Conservation (phyloP, 495 filamentous ascomycete genomes). For the Poronia punctata region DNA sequence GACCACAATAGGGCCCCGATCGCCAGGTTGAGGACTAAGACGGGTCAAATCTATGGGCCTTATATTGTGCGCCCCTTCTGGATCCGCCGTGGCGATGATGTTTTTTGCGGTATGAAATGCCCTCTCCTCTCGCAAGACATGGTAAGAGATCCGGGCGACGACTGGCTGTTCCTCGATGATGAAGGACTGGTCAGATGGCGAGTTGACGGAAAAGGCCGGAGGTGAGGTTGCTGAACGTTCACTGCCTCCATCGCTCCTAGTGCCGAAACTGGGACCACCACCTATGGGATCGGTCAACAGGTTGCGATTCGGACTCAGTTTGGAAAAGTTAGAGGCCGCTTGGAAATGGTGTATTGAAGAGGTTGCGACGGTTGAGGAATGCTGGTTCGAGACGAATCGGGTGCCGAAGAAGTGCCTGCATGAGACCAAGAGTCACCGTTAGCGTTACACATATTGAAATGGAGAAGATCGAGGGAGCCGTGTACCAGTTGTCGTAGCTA, state of each 20-base stretch:
- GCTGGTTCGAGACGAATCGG: conserved; percentile 40
- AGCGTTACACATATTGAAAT: too few species aligned
- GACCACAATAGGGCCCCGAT: conserved; percentile 58
- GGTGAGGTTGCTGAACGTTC: conserved; percentile 32
- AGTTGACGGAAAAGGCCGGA: conserved; percentile 13
- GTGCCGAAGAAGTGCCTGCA: conserved; percentile 42
- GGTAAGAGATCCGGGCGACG: conserved; percentile 70
- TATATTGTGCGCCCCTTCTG: conserved; percentile 64
- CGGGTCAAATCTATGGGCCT: conserved; percentile 66
- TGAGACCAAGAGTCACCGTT: conserved; percentile 13
- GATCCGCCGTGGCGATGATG: conserved; percentile 63
- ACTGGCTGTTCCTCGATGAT: conserved; percentile 45
- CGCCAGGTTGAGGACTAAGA: conserved; percentile 55
- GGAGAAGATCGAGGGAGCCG: conserved; percentile 1
- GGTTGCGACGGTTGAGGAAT: conserved; percentile 25
- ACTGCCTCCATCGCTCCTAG: conserved; percentile 31
- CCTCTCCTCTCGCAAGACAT: conserved; percentile 72
- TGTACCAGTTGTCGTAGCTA: conserved; percentile 69
- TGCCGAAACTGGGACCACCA: conserved; percentile 16
- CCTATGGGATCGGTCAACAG: conserved; percentile 30
- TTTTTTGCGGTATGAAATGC: conserved; percentile 73
- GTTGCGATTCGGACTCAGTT: conserved; percentile 23
- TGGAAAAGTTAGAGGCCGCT: conserved; percentile 26
- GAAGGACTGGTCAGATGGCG: conserved; percentile 22
- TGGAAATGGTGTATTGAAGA: conserved; percentile 20